Conservation (phyloP, 208 protist species). For the Trypanosoma cruzi region DNA sequence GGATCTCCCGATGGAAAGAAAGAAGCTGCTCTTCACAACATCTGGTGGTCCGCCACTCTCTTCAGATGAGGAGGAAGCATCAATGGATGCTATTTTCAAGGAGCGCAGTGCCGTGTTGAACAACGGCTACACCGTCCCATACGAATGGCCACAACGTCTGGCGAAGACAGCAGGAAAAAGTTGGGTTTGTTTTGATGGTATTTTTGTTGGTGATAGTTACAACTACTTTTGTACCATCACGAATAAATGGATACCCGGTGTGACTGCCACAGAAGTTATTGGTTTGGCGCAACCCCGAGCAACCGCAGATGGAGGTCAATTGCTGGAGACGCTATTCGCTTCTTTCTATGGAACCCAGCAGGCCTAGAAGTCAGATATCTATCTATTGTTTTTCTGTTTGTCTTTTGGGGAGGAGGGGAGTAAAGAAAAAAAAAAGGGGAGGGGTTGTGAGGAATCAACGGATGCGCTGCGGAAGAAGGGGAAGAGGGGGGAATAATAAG, state of each 20-base stretch:
- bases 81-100: slow-evolving; percentile 32
- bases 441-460: not conserved
- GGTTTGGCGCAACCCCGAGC: slow-evolving; percentile 57
- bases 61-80: slow-evolving; percentile 14
- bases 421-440: too few relatives aligned
- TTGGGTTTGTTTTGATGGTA: slow-evolving; percentile 79
- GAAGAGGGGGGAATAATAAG: not conserved
- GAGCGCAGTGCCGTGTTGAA: slow-evolving; percentile 53
- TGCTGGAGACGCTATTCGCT: slow-evolving; percentile 36
- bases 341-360: slow-evolving; percentile 35
- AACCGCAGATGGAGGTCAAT: not conserved
- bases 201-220: slow-evolving; percentile 81
- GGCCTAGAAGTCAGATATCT: not conserved
- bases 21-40: slow-evolving; percentile 64
- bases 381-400: not conserved
- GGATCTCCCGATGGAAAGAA: slow-evolving; percentile 62
- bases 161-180: slow-evolving; percentile 42
- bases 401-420: too few relatives aligned
- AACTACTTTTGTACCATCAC: slow-evolving; percentile 86
- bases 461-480: not conserved
- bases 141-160: slow-evolving; percentile 64
- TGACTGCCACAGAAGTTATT: slow-evolving; percentile 89
- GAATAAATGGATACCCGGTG: slow-evolving; percentile 72
- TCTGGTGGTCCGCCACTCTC: not conserved
- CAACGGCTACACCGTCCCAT: slow-evolving; percentile 57